Evolutionary conservation across 2,329 filamentous ascomycete genomes (phyloP), one percentile per base, ranked within the genome.

Genomic region (Colletotrichum limetticola): DNA sequence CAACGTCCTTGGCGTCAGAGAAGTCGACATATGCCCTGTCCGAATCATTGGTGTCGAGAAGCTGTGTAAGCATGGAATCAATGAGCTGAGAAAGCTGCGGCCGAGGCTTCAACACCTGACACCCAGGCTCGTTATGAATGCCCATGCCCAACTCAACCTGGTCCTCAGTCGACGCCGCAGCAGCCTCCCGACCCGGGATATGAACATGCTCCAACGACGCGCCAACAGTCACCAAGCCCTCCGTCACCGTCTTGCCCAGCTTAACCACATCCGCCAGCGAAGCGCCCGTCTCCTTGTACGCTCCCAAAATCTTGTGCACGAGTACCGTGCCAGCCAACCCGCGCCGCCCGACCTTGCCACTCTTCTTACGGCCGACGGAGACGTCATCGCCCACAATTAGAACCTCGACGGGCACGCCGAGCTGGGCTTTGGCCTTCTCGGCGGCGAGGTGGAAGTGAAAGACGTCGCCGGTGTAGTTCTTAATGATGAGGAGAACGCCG

Each of bases 111-210:
- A 86, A 82, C 53, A 86, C 83, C 75, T 85, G 86, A 55, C 86
- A 89, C 46, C 88, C 88, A 24, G 89, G 85, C 77, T 91, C 90
- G 76, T 93, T 93, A 80, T 93, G 91, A 76, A 93, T 93, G 9
- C 92, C 92, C 92, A 94, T 94, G 1, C 92, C 92, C 75, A 93
- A 86, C 82, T 93, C 91, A 26, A 92, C 86, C 77, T 92, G 89
- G 24, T 86, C 87, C 19, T 86, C 77, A 0, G 85, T 26, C 81
- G 62, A 86, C 14, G 80, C 79, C 1, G 74, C 37, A 16, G 73
- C 74, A 11, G 74, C 67, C 52, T 74, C 80, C 3, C 87, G 83
- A 0, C 88, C 88, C 3, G 88, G 88, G 1, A 90, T 87, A 75
- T 89, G 87, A 4, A 89, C 88, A 76, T 89, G 88, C 26, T 83